These are phyloP conservation scores for Ordospora pajunii DNA, from an alignment of 371 early-diverging fungal species.

Conservation along the genomic window DNA sequence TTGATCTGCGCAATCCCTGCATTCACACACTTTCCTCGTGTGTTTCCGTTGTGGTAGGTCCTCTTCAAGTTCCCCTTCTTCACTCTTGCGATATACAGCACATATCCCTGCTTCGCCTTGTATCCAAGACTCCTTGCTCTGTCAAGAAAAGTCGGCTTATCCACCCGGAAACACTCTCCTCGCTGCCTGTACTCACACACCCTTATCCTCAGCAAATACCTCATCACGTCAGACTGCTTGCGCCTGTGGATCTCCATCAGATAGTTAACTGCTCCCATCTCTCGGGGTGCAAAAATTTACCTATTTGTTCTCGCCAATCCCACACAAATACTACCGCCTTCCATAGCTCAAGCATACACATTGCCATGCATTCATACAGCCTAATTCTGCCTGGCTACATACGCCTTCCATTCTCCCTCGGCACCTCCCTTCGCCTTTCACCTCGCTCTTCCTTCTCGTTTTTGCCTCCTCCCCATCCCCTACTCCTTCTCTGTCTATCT, in stretches of 20 bases:
- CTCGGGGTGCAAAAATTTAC: conserved; percentile 39
- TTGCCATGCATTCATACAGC: too few relatives aligned
- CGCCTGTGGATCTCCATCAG: conserved; percentile 89
- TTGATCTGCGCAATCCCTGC: conserved; percentile 93
- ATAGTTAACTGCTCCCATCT: conserved; percentile 73
- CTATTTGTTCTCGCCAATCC: neutral
- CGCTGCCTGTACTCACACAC: conserved; percentile 96
- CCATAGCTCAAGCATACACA: too few relatives aligned
- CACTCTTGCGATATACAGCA: conserved; percentile 88
- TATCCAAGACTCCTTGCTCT: conserved; percentile 96
- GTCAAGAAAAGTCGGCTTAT: conserved; percentile 90
- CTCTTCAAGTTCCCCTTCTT: conserved; percentile 93
- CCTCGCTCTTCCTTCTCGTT: neutral
- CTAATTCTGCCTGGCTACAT: too few relatives aligned
- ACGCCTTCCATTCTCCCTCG: neutral
- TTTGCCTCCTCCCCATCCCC: neutral
- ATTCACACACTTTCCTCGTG: conserved; percentile 86
- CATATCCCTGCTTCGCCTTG: conserved; percentile 94
- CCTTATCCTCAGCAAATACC: conserved; percentile 88
- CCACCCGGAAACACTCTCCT: conserved; percentile 85
- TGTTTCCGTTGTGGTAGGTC: conserved; percentile 80
- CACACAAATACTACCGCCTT: too few relatives aligned
- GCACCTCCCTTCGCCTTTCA: neutral
- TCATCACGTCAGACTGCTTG: conserved; percentile 94
- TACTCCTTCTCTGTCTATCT: neutral